A percentile compares a stretch with the other conserved stretches of the same genome.
Evolutionary conservation across 257 asterid species (phyloP).

Genomic region (Leptodermis oblonga): DNA sequence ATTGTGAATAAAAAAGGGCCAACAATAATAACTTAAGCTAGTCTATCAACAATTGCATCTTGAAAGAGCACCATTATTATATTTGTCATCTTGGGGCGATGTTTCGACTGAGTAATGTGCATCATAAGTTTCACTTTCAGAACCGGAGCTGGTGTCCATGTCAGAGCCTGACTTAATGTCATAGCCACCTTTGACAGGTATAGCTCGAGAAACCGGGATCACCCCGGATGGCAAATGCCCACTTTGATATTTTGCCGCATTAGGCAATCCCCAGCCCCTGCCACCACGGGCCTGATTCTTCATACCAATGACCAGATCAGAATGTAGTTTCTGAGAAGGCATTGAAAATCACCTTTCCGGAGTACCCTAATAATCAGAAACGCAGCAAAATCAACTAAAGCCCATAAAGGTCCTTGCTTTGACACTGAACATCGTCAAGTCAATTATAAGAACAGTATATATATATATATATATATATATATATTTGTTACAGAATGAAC

Average conservation of each 20-base stretch:
- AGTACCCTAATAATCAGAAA: conserved; percentile 10
- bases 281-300: conserved; percentile 32
- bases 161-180: conserved; percentile 49
- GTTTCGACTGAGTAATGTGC: conserved; percentile 59
- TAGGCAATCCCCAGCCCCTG: conserved; percentile 47
- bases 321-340: conserved; percentile 40
- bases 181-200: conserved; percentile 23
- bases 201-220: conserved; percentile 22
- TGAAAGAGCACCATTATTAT: conserved; percentile 29
- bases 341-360: conserved; percentile 25
- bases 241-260: conserved; percentile 47
- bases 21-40: conserved; percentile 10
- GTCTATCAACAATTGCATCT: conserved; percentile 19
- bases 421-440: not conserved
- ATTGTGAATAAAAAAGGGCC: conserved; percentile 4
- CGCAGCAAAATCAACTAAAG: not conserved
- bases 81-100: conserved; percentile 80
- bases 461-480: too few species aligned
- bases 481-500: not conserved
- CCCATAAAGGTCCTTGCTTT: too few species aligned
- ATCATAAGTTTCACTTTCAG: conserved; percentile 57
- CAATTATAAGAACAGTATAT: not conserved
- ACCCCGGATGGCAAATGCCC: conserved; percentile 61
- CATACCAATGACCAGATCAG: conserved; percentile 40
- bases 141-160: conserved; percentile 66